Evolutionary conservation across 2,329 filamentous ascomycete species (phyloP).

Genomic region (Fusarium foetens): DNA sequence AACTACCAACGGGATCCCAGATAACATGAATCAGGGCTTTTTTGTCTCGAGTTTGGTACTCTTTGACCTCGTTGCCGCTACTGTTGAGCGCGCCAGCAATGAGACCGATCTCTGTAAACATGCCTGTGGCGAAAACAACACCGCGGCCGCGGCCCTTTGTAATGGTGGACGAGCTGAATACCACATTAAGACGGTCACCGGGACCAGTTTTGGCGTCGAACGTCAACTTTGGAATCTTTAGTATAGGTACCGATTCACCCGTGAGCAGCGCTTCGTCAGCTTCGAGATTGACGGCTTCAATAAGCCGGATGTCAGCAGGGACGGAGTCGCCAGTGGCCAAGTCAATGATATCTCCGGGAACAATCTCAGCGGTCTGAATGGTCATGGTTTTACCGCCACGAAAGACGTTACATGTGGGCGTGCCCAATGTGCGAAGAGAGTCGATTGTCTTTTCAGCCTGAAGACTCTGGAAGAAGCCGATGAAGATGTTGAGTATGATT

Average conservation of each 20-base stretch:
- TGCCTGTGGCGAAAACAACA: conserved; percentile 68
- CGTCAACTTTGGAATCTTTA: conserved; percentile 57
- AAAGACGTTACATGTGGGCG: conserved; percentile 52
- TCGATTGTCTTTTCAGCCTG: conserved; percentile 56
- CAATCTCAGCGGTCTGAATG: conserved; percentile 53
- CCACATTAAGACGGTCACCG: conserved; percentile 68
- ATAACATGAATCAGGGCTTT: not conserved
- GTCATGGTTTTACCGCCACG: conserved; percentile 50
- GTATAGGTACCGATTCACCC: conserved; percentile 67
- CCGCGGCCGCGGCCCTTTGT: conserved; percentile 68
- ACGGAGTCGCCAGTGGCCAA: conserved; percentile 64
- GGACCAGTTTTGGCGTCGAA: conserved; percentile 49
- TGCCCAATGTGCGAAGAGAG: conserved; percentile 50
- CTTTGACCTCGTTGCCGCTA: conserved; percentile 23
- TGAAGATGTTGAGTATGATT: conserved; percentile 62
- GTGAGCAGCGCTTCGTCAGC: conserved; percentile 71
- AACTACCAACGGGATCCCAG: conserved; percentile 12
- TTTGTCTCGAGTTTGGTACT: not conserved
- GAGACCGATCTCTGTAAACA: conserved; percentile 68
- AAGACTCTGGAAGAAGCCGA: conserved; percentile 58
- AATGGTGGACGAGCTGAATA: conserved; percentile 67
- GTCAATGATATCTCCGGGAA: conserved; percentile 65
- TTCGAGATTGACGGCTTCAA: conserved; percentile 69
- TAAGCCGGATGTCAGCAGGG: conserved; percentile 63
- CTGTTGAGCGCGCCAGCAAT: conserved; percentile 59